These are phyloP conservation scores for Penicillium capsulatum DNA, from an alignment of 2,329 filamentous ascomycete species.

Conservation along the genomic window DNA sequence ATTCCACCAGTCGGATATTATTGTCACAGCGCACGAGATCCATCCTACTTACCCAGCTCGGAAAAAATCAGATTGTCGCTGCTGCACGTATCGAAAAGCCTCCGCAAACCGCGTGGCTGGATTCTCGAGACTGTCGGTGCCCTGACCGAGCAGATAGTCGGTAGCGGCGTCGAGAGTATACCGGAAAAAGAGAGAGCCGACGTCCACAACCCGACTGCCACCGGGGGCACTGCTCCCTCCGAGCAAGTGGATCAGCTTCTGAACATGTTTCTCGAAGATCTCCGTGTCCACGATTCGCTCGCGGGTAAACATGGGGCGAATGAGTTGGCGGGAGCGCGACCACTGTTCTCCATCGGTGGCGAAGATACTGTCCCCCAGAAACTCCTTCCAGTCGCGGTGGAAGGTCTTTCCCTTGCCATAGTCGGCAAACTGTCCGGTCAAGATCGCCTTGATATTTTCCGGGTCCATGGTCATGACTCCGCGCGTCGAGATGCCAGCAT, in stretches of 20 bases:
- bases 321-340: slow-evolving; percentile 77
- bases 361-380: slow-evolving; percentile 81
- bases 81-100: slow-evolving; percentile 75
- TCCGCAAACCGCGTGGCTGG: slow-evolving; percentile 70
- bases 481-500: slow-evolving; percentile 42
- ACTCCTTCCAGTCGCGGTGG: slow-evolving; percentile 69
- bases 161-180: slow-evolving; percentile 81
- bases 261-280: slow-evolving; percentile 75
- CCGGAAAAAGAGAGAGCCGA: slow-evolving; percentile 74
- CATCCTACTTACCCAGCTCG: slow-evolving; percentile 52
- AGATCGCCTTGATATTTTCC: slow-evolving; percentile 84
- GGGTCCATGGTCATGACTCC: slow-evolving; percentile 70
- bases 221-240: slow-evolving; percentile 42
- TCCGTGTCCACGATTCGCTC: slow-evolving; percentile 79
- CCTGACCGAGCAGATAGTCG: slow-evolving; percentile 76
- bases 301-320: slow-evolving; percentile 81
- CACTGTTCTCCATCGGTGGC: slow-evolving; percentile 75
- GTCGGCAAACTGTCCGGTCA: slow-evolving; percentile 81
- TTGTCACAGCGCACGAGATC: not conserved
- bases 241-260: slow-evolving; percentile 66
- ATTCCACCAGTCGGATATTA: slow-evolving; percentile 1
- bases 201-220: slow-evolving; percentile 55
- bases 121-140: slow-evolving; percentile 59
- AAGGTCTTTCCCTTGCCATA: slow-evolving; percentile 76
- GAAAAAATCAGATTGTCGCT: slow-evolving; percentile 64